Percentiles rank a stretch among this genome's conserved stretches.
Conservation (phyloP, 257 asterid species). For the Thymus quinquecostatus region DNA sequence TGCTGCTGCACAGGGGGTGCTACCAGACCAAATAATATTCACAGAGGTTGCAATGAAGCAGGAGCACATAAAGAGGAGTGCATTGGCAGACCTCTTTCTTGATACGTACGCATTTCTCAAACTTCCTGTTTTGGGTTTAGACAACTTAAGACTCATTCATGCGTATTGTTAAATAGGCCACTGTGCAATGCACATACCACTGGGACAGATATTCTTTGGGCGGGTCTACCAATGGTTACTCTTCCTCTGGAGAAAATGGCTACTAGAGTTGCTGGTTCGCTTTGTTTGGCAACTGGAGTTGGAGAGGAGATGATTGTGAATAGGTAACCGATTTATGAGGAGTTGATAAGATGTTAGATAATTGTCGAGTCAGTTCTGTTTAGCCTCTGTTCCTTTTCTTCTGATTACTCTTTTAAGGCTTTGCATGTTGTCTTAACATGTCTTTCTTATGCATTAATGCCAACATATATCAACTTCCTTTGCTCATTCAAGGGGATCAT, state of each 20-base stretch:
- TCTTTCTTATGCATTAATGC: background rate
- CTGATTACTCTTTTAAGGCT: background rate
- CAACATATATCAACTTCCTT: background rate
- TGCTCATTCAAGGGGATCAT: background rate
- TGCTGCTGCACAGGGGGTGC: conserved; percentile 97
- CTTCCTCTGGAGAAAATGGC: conserved; percentile 99
- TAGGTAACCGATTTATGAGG: conserved; percentile 30
- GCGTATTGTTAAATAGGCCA: conserved; percentile 59
- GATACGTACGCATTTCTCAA: conserved; percentile 63
- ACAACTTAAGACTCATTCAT: conserved; percentile 10
- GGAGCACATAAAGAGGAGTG: conserved; percentile 93
- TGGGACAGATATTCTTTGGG: conserved; percentile 99
- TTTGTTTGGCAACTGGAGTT: conserved; percentile 95
- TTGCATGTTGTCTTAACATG: background rate
- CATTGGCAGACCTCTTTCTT: conserved; percentile 93
- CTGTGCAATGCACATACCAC: conserved; percentile 99
- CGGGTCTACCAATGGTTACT: conserved; percentile 95
- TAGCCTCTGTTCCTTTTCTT: background rate
- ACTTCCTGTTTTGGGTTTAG: background rate
- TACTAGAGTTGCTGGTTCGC: conserved; percentile 98
- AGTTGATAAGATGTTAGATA: conserved; percentile 1
- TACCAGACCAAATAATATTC: conserved; percentile 88
- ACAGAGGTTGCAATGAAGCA: conserved; percentile 98
- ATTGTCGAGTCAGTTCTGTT: background rate
- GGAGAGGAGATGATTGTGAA: conserved; percentile 97